These are phyloP conservation scores for Silybum marianum DNA, from an alignment of 129 eudicot species.

Conservation along the genomic window DNA sequence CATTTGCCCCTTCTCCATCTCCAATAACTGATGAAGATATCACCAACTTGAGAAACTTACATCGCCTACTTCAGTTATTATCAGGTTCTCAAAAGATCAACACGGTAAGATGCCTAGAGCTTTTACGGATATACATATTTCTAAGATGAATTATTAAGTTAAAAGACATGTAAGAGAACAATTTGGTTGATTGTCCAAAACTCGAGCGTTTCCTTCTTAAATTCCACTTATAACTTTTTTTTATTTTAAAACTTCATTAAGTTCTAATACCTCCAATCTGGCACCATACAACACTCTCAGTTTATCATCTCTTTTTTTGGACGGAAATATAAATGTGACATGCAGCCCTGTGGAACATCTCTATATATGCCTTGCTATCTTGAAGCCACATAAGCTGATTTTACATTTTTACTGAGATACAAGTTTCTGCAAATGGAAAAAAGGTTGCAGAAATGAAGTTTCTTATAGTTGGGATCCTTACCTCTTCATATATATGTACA, in stretches of 20 bases:
- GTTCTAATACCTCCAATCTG: too few relatives aligned
- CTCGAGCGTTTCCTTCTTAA: too few relatives aligned
- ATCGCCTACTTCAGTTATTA: constrained; percentile 62
- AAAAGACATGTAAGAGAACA: not conserved
- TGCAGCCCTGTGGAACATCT: too few relatives aligned
- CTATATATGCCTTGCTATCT: too few relatives aligned
- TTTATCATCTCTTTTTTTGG: too few relatives aligned
- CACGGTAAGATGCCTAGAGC: constrained; percentile 56
- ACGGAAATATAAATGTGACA: not conserved
- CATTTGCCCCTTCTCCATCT: constrained; percentile 53
- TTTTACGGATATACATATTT: not conserved
- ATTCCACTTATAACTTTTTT: too few relatives aligned
- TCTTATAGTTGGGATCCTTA: not conserved
- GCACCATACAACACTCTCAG: too few relatives aligned
- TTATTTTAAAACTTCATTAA: too few relatives aligned
- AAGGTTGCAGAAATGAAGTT: not conserved
- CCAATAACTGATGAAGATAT: constrained; percentile 75
- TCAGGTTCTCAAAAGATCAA: constrained; percentile 48
- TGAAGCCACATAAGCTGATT: too few relatives aligned
- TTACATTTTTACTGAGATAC: too few relatives aligned
- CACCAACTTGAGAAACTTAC: constrained; percentile 74
- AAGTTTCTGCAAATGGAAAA: not conserved
- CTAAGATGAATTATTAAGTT: not conserved
- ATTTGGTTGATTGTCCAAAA: too few relatives aligned
- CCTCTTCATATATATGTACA: not conserved